Evolutionary conservation across 192 early-diverging fungal species (phyloP).

Genomic region (Kickxella alabastrina): DNA sequence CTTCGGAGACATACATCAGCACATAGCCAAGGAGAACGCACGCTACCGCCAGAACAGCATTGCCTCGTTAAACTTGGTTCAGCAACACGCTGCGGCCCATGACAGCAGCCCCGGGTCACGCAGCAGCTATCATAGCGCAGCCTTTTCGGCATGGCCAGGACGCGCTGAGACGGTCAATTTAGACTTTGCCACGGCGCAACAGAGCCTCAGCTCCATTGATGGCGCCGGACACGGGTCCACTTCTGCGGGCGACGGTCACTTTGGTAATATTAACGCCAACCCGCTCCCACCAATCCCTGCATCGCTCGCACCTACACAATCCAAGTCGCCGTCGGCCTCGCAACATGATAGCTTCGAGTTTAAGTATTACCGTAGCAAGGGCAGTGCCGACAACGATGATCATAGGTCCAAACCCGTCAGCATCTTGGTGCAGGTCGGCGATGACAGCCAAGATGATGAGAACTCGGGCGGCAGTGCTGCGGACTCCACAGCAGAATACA

Average conservation of each 20-base stretch:
- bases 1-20: slow-evolving; percentile 23
- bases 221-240: slow-evolving; percentile 15
- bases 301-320: background rate
- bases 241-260: background rate
- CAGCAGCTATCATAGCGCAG: slow-evolving; percentile 51
- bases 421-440: slow-evolving; percentile 38
- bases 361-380: slow-evolving; percentile 6
- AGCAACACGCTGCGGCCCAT: slow-evolving; percentile 5
- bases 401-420: no score
- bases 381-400: slow-evolving; percentile 14
- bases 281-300: slow-evolving; percentile 7
- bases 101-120: slow-evolving; percentile 41
- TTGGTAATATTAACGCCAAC: background rate
- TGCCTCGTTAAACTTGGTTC: slow-evolving; percentile 13
- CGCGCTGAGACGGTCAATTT: slow-evolving; percentile 36
- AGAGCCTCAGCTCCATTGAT: slow-evolving; percentile 46
- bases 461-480: background rate
- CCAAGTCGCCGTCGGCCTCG: slow-evolving; percentile 1
- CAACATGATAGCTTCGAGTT: background rate
- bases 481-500: background rate
- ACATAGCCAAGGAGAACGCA: slow-evolving; percentile 47
- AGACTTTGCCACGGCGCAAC: slow-evolving; percentile 48
- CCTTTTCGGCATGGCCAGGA: slow-evolving; percentile 40
- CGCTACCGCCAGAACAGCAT: slow-evolving; percentile 39
- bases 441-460: slow-evolving; percentile 15